Evolutionary conservation across 2,329 filamentous ascomycete genomes (phyloP), one percentile per base, ranked within the genome.

Genomic region (Stagonosporopsis vannaccii): DNA sequence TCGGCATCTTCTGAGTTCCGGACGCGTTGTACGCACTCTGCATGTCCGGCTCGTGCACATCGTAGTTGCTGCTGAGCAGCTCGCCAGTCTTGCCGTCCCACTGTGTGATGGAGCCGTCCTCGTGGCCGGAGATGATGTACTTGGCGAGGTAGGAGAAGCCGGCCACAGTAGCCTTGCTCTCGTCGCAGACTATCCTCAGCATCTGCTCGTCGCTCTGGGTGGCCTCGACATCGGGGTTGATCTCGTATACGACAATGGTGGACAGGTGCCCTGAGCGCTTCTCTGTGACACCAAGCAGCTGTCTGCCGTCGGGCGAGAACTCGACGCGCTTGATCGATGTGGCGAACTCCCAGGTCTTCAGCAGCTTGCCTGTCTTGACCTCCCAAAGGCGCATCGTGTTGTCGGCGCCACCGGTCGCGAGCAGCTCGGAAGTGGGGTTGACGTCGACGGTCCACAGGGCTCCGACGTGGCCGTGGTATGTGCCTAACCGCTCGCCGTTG

Each of bases 361-460:
- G 85, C 76, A 91, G 89, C 77, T 91, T 91, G 76, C 95, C 95
- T 15, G 90, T 90, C 85, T 92, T 90, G 77, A 97, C 85, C 76
- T 99, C 92, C 95, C 95, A 99, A 72, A 99, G 85, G 74, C 93
- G 88, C 80, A 99, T 94, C 40, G 94, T 97, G 85, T 98, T 98
- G 83, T 99, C 95, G 79, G 95, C 95, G 70, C 93, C 95, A 72
- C 95, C 95, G 60, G 91, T 96, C 74, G 94, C 95, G 75, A 98
- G 89, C 75, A 99, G 87, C 72, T 90, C 91, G 63, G 90, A 91
- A 72, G 92, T 92, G 65, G 94, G 93, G 81, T 97, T 91, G 74
- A 97, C 90, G 76, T 99, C 95, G 79, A 99, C 90, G 61, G 95
- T 97, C 95, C 95, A 99, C 82, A 99, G 90, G 71, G 95, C 94